Percentiles rank a stretch among this genome's conserved stretches.
Conservation (phyloP, 1,139 yeast species). For the Blastobotrys apis region DNA sequence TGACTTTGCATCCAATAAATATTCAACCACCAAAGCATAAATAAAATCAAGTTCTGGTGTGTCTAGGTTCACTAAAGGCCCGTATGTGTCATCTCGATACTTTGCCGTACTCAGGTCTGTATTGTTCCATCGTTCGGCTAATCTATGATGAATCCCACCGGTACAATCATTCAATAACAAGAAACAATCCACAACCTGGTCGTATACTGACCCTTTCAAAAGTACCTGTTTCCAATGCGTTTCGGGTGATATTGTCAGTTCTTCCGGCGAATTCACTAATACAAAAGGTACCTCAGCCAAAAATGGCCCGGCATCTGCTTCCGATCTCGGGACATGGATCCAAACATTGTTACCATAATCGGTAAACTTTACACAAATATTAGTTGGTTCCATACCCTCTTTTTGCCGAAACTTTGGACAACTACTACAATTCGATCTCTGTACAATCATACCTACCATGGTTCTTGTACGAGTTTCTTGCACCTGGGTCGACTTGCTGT, state of each 20-base stretch:
- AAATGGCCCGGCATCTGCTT: not conserved
- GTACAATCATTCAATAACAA: conserved; percentile 1
- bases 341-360: conserved; percentile 5
- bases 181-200: not conserved
- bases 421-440: not conserved
- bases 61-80: not conserved
- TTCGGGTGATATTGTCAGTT: not conserved
- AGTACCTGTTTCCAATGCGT: not conserved
- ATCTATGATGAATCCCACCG: not conserved
- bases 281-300: not conserved
- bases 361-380: conserved; percentile 1
- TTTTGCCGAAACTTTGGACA: not conserved
- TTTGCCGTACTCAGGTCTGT: not conserved
- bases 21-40: not conserved
- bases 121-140: not conserved
- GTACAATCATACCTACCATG: conserved; percentile 4
- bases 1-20: not conserved
- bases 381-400: not conserved
- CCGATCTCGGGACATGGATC: not conserved
- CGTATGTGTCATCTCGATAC: not conserved
- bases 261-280: not conserved
- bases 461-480: not conserved
- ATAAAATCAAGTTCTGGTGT: not conserved
- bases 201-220: not conserved
- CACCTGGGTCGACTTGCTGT: not conserved